These are phyloP conservation scores for Pichia norvegensis DNA, from an alignment of 1,139 yeast species.

Conservation along the genomic window DNA sequence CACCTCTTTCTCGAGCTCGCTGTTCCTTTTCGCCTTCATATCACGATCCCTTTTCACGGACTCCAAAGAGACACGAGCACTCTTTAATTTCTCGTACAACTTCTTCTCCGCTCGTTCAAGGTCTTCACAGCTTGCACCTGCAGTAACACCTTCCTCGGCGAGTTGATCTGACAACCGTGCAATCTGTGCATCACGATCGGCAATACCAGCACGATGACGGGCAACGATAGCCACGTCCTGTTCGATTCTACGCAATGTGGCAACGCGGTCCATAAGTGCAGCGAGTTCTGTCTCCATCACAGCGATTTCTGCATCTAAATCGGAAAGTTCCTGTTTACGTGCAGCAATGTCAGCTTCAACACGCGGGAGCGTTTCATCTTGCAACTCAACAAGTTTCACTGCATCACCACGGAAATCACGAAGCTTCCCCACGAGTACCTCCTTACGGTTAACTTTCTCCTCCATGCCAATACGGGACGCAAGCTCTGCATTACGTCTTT, in stretches of 20 bases:
- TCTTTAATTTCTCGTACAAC: slow-evolving; percentile 35
- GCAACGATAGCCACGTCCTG: slow-evolving; percentile 6
- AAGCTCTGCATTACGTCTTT: slow-evolving; percentile 16
- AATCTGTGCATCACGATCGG: slow-evolving; percentile 10
- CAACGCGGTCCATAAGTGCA: not conserved
- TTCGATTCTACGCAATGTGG: slow-evolving; percentile 7
- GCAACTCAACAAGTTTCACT: slow-evolving; percentile 3
- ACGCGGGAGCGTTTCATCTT: slow-evolving; percentile 1
- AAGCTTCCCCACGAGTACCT: slow-evolving; percentile 20
- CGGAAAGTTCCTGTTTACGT: not conserved
- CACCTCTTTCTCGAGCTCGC: slow-evolving; percentile 43
- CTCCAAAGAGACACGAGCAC: slow-evolving; percentile 38
- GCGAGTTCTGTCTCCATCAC: not conserved
- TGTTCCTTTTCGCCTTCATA: slow-evolving; percentile 38
- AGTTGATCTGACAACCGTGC: slow-evolving; percentile 4
- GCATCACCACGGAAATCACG: slow-evolving; percentile 20
- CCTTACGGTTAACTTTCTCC: slow-evolving; percentile 18
- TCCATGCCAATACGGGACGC: slow-evolving; percentile 19
- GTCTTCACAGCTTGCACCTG: slow-evolving; percentile 33
- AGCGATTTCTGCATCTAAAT: slow-evolving; percentile 4
- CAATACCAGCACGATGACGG: slow-evolving; percentile 4
- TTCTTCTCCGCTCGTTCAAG: slow-evolving; percentile 43
- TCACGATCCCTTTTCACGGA: slow-evolving; percentile 45
- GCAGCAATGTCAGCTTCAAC: not conserved
- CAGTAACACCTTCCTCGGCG: slow-evolving; percentile 9